Conservation (phyloP, 768 basidiomycete genomes). For the Mycena sanguinolenta region DNA sequence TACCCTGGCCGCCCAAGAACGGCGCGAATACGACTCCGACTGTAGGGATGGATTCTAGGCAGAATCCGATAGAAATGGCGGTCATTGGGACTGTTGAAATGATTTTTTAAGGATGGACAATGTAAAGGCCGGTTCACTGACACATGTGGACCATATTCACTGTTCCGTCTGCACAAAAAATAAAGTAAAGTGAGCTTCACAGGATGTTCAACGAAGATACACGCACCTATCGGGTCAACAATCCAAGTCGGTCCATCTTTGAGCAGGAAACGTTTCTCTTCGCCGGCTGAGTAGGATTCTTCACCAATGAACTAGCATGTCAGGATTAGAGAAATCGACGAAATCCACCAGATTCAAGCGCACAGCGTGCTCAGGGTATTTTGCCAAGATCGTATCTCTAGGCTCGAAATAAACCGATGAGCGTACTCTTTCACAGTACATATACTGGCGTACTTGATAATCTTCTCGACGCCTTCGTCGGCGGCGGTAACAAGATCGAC, state of each 20-base stretch:
- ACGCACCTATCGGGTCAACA: constrained; percentile 42
- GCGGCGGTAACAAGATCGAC: constrained; percentile 44
- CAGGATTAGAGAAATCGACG: neutral
- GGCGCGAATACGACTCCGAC: constrained; percentile 43
- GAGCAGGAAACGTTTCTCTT: constrained; percentile 42
- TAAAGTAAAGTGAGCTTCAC: constrained; percentile 7
- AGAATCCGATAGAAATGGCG: constrained; percentile 43
- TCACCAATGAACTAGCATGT: constrained; percentile 42
- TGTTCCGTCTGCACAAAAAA: constrained; percentile 38
- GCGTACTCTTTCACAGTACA: neutral
- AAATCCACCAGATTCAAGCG: neutral
- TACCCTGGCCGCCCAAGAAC: constrained; percentile 42
- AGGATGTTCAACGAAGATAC: no score
- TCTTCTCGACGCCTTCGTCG: constrained; percentile 42
- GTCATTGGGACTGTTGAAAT: constrained; percentile 40
- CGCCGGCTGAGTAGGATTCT: constrained; percentile 43
- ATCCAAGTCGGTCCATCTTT: constrained; percentile 43
- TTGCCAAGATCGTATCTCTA: constrained; percentile 32
- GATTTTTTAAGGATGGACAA: neutral
- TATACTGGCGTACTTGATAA: constrained; percentile 32
- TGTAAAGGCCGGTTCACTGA: constrained; percentile 10
- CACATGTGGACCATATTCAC: constrained; percentile 46
- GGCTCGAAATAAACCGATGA: neutral
- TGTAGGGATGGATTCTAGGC: constrained; percentile 39
- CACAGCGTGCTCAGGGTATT: constrained; percentile 38